Percentiles rank a stretch among this genome's conserved stretches.
Evolutionary conservation across 2,329 filamentous ascomycete genomes (phyloP).

Genomic region (Aulographum hederae): DNA sequence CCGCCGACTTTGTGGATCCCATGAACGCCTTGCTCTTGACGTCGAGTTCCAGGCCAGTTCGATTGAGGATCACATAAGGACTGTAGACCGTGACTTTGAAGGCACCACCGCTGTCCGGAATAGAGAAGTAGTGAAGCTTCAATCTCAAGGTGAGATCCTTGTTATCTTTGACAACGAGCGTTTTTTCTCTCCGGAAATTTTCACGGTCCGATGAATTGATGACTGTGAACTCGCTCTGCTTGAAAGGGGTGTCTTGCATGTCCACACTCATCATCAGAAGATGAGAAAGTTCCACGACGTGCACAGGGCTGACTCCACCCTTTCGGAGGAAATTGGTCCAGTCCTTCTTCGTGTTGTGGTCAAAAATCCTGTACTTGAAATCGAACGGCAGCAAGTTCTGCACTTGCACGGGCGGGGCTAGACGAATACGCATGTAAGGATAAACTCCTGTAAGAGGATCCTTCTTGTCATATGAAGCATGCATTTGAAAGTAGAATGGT

Average conservation of each 20-base stretch:
- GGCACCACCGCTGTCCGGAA: constrained; percentile 82
- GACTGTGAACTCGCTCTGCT: constrained; percentile 88
- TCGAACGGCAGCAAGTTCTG: constrained; percentile 93
- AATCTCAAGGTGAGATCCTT: constrained; percentile 63
- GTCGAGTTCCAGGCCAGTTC: constrained; percentile 76
- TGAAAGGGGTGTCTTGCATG: constrained; percentile 91
- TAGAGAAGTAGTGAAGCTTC: constrained; percentile 72
- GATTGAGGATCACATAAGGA: constrained; percentile 88
- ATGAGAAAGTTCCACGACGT: constrained; percentile 91
- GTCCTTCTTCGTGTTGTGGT: constrained; percentile 96
- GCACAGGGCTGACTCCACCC: constrained; percentile 89
- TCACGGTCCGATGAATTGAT: constrained; percentile 80
- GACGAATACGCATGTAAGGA: constrained; percentile 82
- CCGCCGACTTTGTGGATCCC: constrained; percentile 62
- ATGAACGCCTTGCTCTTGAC: constrained; percentile 81
- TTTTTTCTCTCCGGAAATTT: constrained; percentile 73
- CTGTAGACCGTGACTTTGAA: constrained; percentile 94
- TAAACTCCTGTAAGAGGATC: constrained; percentile 68
- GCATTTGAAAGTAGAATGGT: constrained; percentile 93
- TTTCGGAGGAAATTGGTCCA: constrained; percentile 98
- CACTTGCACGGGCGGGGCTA: constrained; percentile 82
- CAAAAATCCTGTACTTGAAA: constrained; percentile 98
- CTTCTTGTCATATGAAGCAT: constrained; percentile 66
- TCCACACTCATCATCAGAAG: constrained; percentile 82
- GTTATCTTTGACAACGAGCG: constrained; percentile 66